Evolutionary conservation across 31 red algal species (phyloP).

Genomic region (Asparagopsis taxiformis): DNA sequence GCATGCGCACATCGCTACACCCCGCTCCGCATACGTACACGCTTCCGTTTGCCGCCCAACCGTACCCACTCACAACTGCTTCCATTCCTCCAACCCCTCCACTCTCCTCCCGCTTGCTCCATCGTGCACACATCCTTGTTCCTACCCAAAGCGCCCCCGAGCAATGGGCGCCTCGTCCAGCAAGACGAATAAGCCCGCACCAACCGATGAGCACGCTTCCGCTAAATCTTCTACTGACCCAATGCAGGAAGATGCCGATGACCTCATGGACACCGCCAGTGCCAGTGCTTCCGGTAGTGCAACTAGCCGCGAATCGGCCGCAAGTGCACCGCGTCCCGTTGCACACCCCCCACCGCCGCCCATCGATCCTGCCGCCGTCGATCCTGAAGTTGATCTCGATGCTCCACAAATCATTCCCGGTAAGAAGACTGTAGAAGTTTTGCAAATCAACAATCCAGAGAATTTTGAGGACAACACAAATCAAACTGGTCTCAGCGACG

Average conservation of each 20-base stretch:
- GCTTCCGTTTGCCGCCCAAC: too few species aligned
- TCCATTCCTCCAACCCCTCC: neutral
- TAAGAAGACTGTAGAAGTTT: slow-evolving; percentile 22
- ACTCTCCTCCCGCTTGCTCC: neutral
- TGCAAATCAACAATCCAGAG: slow-evolving; percentile 21
- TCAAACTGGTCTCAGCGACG: slow-evolving; percentile 30
- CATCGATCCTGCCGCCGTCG: slow-evolving; percentile 4
- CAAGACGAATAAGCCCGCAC: neutral
- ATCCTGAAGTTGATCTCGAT: too few species aligned
- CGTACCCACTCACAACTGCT: too few species aligned
- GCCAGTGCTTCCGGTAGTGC: too few species aligned
- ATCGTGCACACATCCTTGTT: neutral
- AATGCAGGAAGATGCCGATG: too few species aligned
- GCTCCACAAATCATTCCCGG: too few species aligned
- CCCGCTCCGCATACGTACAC: too few species aligned
- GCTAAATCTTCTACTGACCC: too few species aligned
- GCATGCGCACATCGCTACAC: too few species aligned
- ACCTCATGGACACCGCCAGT: too few species aligned
- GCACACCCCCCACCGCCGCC: neutral
- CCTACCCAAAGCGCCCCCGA: neutral
- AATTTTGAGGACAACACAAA: slow-evolving; percentile 29
- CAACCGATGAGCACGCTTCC: neutral
- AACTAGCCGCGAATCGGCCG: neutral
- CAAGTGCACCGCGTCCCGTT: neutral
- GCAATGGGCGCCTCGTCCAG: slow-evolving; percentile 11